Evolutionary conservation across 768 basidiomycete genomes (phyloP), one percentile per base, ranked within the genome.

Genomic region (Amanita exitialis): DNA sequence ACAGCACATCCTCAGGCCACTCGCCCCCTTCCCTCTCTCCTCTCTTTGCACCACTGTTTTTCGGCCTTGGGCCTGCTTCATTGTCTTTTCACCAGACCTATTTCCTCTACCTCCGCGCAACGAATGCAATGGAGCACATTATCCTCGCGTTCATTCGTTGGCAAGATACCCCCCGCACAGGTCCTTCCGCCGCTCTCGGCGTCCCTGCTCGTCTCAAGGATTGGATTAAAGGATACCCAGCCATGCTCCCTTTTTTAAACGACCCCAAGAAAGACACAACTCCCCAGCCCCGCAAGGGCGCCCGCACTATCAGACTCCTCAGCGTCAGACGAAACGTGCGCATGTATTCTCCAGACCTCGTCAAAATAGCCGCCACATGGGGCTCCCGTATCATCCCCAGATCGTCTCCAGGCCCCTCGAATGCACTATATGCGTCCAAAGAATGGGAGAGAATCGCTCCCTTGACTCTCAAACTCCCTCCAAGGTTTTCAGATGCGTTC

Each of bases 51-150:
- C 91, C 93, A 1, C 71, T 95, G 21, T 68, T 98, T 43, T 97
- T 97, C 57, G 92, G 93, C 48, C 77, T 94, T 52, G 74, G 74
- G 10, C 72, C 75, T 1, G 68, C 74, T 23, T 69, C 72, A 1
- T 66, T 75, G 47, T 66, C 72, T 4, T 76, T 76, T 60, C 74
- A 74, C 53, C 72, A 75, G 61, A 66, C 74, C 1, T 76, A 76
- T 57, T 59, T 70, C 6, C 74, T 73, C 59, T 98, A 91, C 63
- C 78, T 95, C 28, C 83, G 87, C 41, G 76, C 89, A 13, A 83
- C 85, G 3, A 80, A 83, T 32, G 95, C 94, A 1, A 88, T 87
- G 58, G 95, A 99, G 62, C 95, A 99, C 57, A 72, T 99, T 44
- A 70, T 97, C n/a, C 77, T 98, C 10, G 78, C 90, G 0, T 95